A percentile compares a stretch with the other conserved stretches of the same genome.
These are phyloP conservation scores for Eucalyptus caleyi DNA, from an alignment of 345 rosid genomes.

Conservation along the genomic window DNA sequence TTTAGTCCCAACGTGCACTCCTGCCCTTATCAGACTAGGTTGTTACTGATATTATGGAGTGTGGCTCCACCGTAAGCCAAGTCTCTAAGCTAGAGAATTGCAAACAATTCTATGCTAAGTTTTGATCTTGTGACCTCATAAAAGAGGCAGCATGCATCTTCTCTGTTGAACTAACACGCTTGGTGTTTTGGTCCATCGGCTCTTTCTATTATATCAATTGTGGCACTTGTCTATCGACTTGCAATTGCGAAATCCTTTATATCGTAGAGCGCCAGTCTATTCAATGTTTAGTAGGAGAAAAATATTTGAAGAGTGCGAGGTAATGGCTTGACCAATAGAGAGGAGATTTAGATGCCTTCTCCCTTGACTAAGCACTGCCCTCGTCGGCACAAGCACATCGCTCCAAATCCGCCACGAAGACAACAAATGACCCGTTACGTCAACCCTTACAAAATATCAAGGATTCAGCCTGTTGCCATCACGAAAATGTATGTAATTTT, in stretches of 20 bases:
- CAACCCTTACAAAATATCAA: not conserved
- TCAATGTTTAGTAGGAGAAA: not conserved
- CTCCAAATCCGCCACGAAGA: not conserved
- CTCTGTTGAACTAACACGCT: not conserved
- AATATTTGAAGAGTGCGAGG: not conserved
- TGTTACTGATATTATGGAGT: not conserved
- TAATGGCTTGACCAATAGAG: not conserved
- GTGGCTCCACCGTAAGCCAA: not conserved
- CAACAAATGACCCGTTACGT: not conserved
- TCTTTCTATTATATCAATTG: not conserved
- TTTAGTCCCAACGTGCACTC: not conserved
- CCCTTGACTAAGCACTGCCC: not conserved
- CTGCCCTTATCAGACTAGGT: not conserved
- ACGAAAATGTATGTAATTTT: not conserved
- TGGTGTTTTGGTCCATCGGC: not conserved
- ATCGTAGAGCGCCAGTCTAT: not conserved
- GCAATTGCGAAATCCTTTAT: not conserved
- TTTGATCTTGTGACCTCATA: not conserved
- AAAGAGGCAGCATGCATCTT: not conserved
- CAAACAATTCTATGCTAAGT: not conserved
- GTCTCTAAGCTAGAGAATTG: not conserved
- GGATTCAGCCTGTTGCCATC: not conserved
- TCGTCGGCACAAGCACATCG: not conserved
- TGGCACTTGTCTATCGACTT: not conserved
- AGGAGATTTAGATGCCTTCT: not conserved